Base-by-base conservation (phyloP, 805 yeast genomes). In the Hagleromyces aurorensis region DNA sequence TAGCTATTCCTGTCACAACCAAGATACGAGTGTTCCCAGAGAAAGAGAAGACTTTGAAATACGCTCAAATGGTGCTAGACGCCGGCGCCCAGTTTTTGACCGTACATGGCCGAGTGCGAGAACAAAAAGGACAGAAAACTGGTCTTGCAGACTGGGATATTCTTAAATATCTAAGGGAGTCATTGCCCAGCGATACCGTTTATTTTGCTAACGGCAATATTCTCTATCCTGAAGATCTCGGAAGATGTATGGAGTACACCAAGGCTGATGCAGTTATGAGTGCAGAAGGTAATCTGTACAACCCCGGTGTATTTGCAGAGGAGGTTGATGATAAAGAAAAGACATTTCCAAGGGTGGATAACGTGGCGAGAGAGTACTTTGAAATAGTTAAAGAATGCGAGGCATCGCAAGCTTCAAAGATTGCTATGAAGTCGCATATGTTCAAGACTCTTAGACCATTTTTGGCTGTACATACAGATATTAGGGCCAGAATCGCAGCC, bases 71-170 rank as follows among this genome's bases (percentile, higher is more conserved):
- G 84, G 86, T 91, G 16, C 64, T 91, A 13, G 68, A 67, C 37
- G 94, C 97, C 0, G 98, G 99, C 7, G 98, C 98, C 0, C 96
- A 87, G 59, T 83, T 89, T 55, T 62, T 91, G 21, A 86, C 96
- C 1, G 81, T 91, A 6, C 99, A 91, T 56, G 97, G 97, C 2
- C 71, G 98, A 45, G 79, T 96, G 1, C 69, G 99, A 41, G 98
- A 89, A 34, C 89, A 86, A 93, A 91, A 91, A 57, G 99, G 98
- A 5, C 97, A 89, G 55, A 71, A 73, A 36, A 89, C 98, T 0
- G 98, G 98, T 0, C 61, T 91, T 28, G 97, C 99, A 1, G 87
- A 91, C 59, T 89, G 98, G 97, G 68, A 73, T 17, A 67, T 78
- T 16, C 69, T 91, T 36, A 71, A 66, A 42, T 84, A 74, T 50